Evolutionary conservation across 805 yeast species (phyloP), one percentile per base, ranked within the genome.

Genomic region (Suhomyces sp.): DNA sequence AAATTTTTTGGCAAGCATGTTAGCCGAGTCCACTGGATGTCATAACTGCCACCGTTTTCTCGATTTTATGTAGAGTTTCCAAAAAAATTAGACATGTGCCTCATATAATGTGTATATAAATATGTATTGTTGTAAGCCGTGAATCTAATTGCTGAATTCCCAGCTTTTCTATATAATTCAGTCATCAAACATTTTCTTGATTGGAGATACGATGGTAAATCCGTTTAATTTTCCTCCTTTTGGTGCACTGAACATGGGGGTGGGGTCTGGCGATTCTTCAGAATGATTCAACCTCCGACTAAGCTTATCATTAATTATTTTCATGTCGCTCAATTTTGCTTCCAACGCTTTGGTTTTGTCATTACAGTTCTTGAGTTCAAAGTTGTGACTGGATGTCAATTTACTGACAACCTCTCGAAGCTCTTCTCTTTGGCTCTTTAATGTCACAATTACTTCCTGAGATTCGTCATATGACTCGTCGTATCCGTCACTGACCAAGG

Each of bases 171-270:
- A 35, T 35, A 35, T 35, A 37, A 19, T 19, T 22, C 22, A 35
- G 25, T 20, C 17, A 12, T 29, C 46, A 29, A 47, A 47, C 12
- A 17, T 24, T 41, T 51, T 60, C 44, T 65, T 67, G 29, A 61
- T 60, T 3, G 76, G 72, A 4, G 73, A 60, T 4, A 74, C 73
- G 21, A 74, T 67, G 24, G 69, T 57, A 46, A 75, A 69, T 5
- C 78, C 78, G 48, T 71, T 73, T 37, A 75, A 60, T 53, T 66
- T 71, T 1, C 76, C 77, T 12, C 76, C 74, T 44, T 59, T 56
- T 17, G 31, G 35, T 10, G 40, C 46, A 20, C 13, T 9, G 12
- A 20, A 19, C 19, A 10, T 21, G 6, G 22, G 1, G 22, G 10
- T 10, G 33, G 37, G 20, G 19, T 27, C 40, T 0, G 41, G 20